Conservation (phyloP, 2,329 filamentous ascomycete genomes). For the Helicocarpus griseus region DNA sequence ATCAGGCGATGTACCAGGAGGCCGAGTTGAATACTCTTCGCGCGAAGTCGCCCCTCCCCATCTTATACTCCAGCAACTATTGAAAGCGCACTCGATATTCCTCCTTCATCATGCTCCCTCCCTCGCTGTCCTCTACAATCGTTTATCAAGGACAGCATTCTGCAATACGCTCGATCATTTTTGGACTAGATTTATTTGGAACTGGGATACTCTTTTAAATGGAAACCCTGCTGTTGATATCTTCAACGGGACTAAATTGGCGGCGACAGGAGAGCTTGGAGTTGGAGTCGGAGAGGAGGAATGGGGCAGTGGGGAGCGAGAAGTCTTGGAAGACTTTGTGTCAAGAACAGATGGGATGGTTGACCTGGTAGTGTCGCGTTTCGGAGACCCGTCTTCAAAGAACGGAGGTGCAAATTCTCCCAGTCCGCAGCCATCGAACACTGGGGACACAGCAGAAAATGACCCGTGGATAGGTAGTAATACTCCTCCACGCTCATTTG, state of each 20-base stretch:
- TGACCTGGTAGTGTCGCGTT: conserved; percentile 79
- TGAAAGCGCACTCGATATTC: conserved; percentile 75
- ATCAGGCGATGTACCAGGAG: conserved; percentile 27
- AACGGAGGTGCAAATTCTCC: conserved; percentile 13
- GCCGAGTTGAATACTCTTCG: conserved; percentile 68
- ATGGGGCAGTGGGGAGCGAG: conserved; percentile 83
- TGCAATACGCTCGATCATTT: conserved; percentile 64
- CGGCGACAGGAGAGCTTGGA: conserved; percentile 81
- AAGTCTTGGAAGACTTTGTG: conserved; percentile 84
- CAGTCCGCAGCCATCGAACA: conserved; percentile 17
- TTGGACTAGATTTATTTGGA: conserved; percentile 60
- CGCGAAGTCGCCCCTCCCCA: conserved; percentile 78
- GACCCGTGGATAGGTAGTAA: conserved; percentile 64
- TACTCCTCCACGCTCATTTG: conserved; percentile 56
- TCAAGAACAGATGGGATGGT: conserved; percentile 71
- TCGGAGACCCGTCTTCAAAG: conserved; percentile 49
- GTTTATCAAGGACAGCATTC: conserved; percentile 58
- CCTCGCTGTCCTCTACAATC: conserved; percentile 59
- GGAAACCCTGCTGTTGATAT: conserved; percentile 76
- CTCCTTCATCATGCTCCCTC: conserved; percentile 76
- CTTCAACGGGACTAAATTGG: conserved; percentile 76
- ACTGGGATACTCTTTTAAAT: conserved; percentile 82
- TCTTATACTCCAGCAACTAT: conserved; percentile 68
- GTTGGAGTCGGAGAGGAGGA: conserved; percentile 94
- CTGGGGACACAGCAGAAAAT: conserved; percentile 10